Evolutionary conservation across 2,329 filamentous ascomycete species (phyloP).

Genomic region (Neopestalotiopsis sp.): DNA sequence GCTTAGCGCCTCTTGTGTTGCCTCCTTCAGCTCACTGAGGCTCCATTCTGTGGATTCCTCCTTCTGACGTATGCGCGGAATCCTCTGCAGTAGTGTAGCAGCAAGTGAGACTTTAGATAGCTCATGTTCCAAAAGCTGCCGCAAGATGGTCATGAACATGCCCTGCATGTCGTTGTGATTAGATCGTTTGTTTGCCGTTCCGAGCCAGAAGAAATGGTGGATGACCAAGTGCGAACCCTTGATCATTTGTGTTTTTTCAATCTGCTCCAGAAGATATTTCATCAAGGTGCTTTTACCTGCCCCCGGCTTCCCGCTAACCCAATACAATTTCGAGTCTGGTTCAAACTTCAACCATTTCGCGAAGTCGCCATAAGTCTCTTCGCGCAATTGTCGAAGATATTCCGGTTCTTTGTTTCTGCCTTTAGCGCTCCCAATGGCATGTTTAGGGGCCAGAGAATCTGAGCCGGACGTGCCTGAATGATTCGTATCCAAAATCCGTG

Average conservation of each 20-base stretch:
- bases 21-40: not conserved
- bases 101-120: not conserved
- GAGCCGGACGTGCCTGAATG: too few relatives aligned
- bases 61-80: not conserved
- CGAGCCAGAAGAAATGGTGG: not conserved
- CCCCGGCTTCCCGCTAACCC: not conserved
- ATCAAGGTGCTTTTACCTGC: not conserved
- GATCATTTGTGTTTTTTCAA: not conserved
- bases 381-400: not conserved
- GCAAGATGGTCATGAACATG: not conserved
- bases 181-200: not conserved
- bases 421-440: not conserved
- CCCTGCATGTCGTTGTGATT: not conserved
- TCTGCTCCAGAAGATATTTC: not conserved
- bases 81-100: not conserved
- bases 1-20: not conserved
- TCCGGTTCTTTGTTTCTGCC: not conserved
- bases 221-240: not conserved
- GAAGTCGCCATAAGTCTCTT: not conserved
- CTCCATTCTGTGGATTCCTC: not conserved
- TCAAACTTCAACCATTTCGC: not conserved
- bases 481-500: accelerated
- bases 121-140: not conserved
- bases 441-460: accelerated
- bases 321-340: not conserved